A percentile compares a stretch with the other conserved stretches of the same genome.
Conservation (phyloP, 805 yeast genomes). For the Kazachstania martiniae region DNA sequence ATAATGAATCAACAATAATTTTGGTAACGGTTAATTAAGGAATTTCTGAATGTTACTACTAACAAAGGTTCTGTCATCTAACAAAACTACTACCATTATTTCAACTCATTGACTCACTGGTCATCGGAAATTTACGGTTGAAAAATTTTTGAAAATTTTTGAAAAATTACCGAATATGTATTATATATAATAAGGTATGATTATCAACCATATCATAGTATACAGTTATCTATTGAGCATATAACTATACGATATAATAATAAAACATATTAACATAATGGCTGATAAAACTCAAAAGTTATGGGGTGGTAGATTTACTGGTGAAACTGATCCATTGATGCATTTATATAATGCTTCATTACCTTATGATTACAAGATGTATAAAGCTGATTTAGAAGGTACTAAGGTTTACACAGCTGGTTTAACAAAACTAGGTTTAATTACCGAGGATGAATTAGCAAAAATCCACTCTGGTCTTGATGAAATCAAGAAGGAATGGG, state of each 20-base stretch:
- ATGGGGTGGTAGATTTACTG: constrained; percentile 99
- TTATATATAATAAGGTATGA: no score
- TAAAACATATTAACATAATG: constrained; percentile 7
- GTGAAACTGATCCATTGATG: constrained; percentile 95
- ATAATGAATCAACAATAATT: no score
- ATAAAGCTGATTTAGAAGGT: constrained; percentile 86
- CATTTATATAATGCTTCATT: constrained; percentile 92
- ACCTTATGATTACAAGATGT: constrained; percentile 94
- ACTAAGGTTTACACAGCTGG: constrained; percentile 90
- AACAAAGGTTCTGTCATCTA: no score
- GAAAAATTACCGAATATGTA: no score
- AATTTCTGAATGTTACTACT: no score
- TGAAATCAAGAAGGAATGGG: constrained; percentile 73
- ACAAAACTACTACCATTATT: no score
- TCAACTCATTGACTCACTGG: no score
- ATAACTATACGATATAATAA: constrained; percentile 1
- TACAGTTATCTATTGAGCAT: neutral
- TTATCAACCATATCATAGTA: neutral
- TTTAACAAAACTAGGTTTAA: constrained; percentile 62
- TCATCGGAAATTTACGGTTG: no score
- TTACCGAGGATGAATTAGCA: constrained; percentile 59
- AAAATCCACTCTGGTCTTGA: constrained; percentile 81
- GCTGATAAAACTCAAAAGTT: constrained; percentile 44
- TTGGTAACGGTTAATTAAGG: no score
- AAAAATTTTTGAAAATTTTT: no score